phyloP scores from a whole-genome alignment of 2,329 filamentous ascomycete genomes.

The Cladosporium sp. region DNA sequence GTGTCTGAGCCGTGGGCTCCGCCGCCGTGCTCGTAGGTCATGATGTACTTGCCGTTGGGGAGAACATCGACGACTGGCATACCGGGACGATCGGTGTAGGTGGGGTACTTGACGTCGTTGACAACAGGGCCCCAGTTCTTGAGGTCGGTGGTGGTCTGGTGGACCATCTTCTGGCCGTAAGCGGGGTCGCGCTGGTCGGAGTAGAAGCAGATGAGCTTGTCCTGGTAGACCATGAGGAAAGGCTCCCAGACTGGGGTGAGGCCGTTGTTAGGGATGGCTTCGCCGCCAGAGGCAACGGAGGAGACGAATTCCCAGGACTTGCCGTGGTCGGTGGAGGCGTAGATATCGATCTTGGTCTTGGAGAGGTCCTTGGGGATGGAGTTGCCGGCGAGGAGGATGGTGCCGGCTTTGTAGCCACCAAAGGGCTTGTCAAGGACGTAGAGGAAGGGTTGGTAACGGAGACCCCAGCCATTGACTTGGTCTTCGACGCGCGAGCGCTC shows the following conservation, averaged over 20 bases:
- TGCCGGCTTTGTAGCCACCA: conserved; percentile 56
- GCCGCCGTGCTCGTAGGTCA: conserved; percentile 60
- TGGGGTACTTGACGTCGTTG: conserved; percentile 60
- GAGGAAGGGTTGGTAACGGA: conserved; percentile 64
- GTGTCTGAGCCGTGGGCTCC: conserved; percentile 38
- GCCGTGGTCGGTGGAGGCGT: conserved; percentile 56
- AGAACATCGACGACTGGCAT: conserved; percentile 55
- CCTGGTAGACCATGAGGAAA: conserved; percentile 56
- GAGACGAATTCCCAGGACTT: conserved; percentile 62
- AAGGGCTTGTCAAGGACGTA: conserved; percentile 57
- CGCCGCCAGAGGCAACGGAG: conserved; percentile 61
- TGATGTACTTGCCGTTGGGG: conserved; percentile 52
- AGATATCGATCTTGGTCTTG: conserved; percentile 62
- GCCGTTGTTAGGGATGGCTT: conserved; percentile 61
- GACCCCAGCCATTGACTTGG: conserved; percentile 56
- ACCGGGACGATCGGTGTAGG: conserved; percentile 61
- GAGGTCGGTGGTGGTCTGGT: conserved; percentile 60
- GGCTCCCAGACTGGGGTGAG: conserved; percentile 70
- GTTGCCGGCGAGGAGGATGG: conserved; percentile 57
- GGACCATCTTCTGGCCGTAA: conserved; percentile 65
- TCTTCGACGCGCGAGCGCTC: conserved; percentile 61
- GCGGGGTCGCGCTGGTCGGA: conserved; percentile 64
- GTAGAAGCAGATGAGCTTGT: conserved; percentile 63
- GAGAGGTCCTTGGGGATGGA: conserved; percentile 55
- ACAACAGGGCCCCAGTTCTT: conserved; percentile 57